A percentile compares a stretch with the other conserved stretches of the same genome.
These are phyloP conservation scores for Uncinocarpus reesii DNA, from an alignment of 2,329 filamentous ascomycete species.

Conservation along the genomic window DNA sequence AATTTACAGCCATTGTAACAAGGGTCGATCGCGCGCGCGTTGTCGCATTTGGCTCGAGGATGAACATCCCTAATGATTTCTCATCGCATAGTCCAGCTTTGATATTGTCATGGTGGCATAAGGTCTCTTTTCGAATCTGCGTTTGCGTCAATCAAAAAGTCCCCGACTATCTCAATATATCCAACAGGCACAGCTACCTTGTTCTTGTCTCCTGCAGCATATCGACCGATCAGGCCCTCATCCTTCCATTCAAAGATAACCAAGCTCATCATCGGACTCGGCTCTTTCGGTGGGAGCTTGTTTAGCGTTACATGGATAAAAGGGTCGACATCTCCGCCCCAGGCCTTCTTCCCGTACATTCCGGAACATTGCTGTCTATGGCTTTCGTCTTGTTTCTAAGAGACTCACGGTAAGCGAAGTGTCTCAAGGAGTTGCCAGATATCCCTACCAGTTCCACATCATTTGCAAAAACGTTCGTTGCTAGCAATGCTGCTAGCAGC, in stretches of 20 bases:
- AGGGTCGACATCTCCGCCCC: conserved; percentile 79
- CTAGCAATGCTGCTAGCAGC: conserved; percentile 31
- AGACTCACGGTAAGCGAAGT: conserved; percentile 6
- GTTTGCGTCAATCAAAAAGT: conserved; percentile 1
- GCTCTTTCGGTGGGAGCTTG: conserved; percentile 47
- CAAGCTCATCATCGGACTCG: conserved; percentile 68
- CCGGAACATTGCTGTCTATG: conserved; percentile 77
- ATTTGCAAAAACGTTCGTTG: conserved; percentile 33
- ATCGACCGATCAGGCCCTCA: conserved; percentile 63
- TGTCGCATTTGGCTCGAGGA: conserved; percentile 66
- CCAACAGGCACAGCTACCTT: conserved; percentile 39
- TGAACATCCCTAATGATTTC: conserved; percentile 73
- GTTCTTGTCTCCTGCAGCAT: conserved; percentile 44
- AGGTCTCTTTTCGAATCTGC: conserved; percentile 48
- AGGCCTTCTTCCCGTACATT: conserved; percentile 86
- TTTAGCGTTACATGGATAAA: conserved; percentile 80
- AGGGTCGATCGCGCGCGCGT: conserved; percentile 61
- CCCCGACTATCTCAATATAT: too few species aligned
- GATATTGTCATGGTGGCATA: conserved; percentile 67
- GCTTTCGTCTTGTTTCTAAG: conserved; percentile 62
- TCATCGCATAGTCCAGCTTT: conserved; percentile 60
- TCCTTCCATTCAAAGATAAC: conserved; percentile 94
- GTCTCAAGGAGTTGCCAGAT: not conserved
- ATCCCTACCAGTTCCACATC: conserved; percentile 37
- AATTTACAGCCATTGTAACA: conserved; percentile 67